Conservation (phyloP, 805 yeast genomes). For the Lipomyces yamanashiensis region DNA sequence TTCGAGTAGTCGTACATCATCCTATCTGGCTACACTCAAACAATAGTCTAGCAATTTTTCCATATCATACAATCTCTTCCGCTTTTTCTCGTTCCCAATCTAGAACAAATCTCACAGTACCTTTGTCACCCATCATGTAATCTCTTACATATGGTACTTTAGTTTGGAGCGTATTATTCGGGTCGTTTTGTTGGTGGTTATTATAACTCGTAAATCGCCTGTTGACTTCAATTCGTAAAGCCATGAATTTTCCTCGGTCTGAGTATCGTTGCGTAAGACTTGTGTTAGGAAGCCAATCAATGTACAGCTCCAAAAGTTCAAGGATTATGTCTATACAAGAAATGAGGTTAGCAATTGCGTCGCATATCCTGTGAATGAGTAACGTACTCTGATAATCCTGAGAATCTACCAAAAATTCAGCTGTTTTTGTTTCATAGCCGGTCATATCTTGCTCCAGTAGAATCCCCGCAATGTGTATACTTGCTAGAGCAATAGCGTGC, state of each 20-base stretch:
- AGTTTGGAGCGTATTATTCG: not conserved
- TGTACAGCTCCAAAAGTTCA: constrained; percentile 35
- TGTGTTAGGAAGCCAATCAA: constrained; percentile 35
- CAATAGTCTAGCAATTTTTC: not conserved
- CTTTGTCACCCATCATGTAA: constrained; percentile 30
- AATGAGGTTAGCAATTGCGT: not conserved
- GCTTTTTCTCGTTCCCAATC: constrained; percentile 29
- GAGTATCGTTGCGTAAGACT: constrained; percentile 8
- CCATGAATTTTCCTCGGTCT: constrained; percentile 29
- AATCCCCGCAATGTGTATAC: constrained; percentile 59
- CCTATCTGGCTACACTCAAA: not conserved
- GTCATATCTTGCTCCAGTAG: constrained; percentile 43
- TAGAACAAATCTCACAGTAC: constrained; percentile 32
- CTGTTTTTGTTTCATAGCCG: not conserved
- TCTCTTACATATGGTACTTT: constrained; percentile 18
- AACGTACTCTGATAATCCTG: constrained; percentile 20
- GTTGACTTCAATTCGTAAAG: constrained; percentile 31
- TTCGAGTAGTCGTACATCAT: too few species aligned
- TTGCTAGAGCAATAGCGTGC: constrained; percentile 69
- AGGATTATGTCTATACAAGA: constrained; percentile 23
- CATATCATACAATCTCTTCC: constrained; percentile 12
- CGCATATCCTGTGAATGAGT: not conserved
- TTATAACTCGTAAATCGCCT: constrained; percentile 12
- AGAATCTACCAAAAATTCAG: constrained; percentile 10
- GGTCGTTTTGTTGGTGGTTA: not conserved